Conservation (phyloP, 208 protist species). For the Pavlovales sp. region DNA sequence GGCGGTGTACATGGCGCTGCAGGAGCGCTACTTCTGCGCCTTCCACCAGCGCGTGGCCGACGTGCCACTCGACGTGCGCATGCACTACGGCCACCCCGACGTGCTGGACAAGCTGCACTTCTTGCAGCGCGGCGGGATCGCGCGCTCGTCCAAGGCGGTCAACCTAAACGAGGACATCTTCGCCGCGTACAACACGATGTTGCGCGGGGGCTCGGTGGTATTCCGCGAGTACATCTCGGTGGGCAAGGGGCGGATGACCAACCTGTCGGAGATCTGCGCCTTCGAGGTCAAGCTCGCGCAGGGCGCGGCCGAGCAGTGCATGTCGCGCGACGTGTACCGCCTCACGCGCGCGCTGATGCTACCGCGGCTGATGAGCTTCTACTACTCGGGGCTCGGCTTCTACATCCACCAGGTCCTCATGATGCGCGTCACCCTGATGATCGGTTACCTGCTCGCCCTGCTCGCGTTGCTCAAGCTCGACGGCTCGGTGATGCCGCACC, state of each 20-base stretch:
- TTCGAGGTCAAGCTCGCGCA: slow-evolving; percentile 43
- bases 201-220: slow-evolving; percentile 41
- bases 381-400: slow-evolving; percentile 36
- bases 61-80: slow-evolving; percentile 41
- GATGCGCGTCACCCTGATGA: slow-evolving; percentile 1
- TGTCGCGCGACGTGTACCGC: slow-evolving; percentile 46
- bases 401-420: slow-evolving; percentile 38
- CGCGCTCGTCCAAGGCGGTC: slow-evolving; percentile 45
- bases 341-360: slow-evolving; percentile 15
- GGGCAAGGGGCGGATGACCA: slow-evolving; percentile 48
- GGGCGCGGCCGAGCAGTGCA: slow-evolving; percentile 17
- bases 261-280: slow-evolving; percentile 35
- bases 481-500: background rate
- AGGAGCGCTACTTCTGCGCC: slow-evolving; percentile 51
- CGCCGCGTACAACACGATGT: slow-evolving; percentile 47
- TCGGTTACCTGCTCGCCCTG: background rate
- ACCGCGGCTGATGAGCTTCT: slow-evolving; percentile 34
- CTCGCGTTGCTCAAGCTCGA: slow-evolving; percentile 24
- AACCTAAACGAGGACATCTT: slow-evolving; percentile 56
- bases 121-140: slow-evolving; percentile 40
- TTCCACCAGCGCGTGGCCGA: slow-evolving; percentile 51
- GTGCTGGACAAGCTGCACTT: slow-evolving; percentile 56
- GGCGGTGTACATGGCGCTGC: slow-evolving; percentile 55
- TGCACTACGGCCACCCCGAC: slow-evolving; percentile 58
- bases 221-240: slow-evolving; percentile 48